Conservation (phyloP, 179 eudicot species). For the Patellifolia procumbens region DNA sequence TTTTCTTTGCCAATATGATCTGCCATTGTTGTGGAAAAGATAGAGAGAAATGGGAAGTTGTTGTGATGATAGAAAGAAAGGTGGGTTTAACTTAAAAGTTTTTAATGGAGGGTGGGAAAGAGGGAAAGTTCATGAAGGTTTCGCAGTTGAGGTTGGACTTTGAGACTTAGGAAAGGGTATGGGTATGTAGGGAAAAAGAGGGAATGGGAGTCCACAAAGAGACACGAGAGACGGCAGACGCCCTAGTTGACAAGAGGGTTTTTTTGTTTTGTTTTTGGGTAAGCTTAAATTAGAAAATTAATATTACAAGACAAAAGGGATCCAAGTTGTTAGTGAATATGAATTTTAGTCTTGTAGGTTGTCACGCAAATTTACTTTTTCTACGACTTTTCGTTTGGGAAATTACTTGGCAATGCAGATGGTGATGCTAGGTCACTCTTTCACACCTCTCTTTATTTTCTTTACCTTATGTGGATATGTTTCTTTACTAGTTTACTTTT, state of each 20-base stretch:
- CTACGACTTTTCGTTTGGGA: not conserved
- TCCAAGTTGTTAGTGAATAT: not conserved
- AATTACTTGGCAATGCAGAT: not conserved
- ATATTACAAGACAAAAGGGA: no score
- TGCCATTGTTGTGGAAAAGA: not conserved
- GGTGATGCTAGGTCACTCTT: no score
- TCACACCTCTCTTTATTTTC: no score
- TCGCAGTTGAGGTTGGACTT: not conserved
- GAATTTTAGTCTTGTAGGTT: not conserved
- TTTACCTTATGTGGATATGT: no score
- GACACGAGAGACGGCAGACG: slow-evolving; percentile 17
- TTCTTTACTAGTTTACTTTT: no score
- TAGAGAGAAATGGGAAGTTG: not conserved
- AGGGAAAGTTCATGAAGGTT: slow-evolving; percentile 20
- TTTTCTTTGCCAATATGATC: not conserved
- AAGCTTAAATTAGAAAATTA: no score
- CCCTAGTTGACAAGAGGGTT: slow-evolving; percentile 14
- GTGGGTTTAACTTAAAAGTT: not conserved
- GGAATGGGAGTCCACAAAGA: slow-evolving; percentile 4
- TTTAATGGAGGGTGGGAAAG: not conserved
- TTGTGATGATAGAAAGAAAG: not conserved
- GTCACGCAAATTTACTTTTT: not conserved
- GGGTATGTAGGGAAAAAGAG: not conserved
- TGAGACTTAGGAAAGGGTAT: not conserved
- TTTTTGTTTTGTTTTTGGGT: not conserved